Base-by-base conservation (phyloP, 163 green algal genomes). In the Coccomyxa subellipsoidea region DNA sequence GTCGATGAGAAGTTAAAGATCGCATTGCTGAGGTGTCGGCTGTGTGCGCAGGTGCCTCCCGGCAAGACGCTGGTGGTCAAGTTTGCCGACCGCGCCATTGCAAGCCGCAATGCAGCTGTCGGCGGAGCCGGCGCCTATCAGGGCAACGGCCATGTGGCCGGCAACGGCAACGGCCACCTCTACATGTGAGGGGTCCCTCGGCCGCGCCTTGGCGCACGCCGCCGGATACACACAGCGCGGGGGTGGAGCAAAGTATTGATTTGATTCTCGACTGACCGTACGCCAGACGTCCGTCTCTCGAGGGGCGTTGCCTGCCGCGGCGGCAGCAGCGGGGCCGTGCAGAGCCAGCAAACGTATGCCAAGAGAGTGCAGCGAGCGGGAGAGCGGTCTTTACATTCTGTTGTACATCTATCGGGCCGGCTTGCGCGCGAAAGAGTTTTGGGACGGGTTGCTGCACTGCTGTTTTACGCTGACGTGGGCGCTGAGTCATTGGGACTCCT, bases 21-120 rank as follows among this genome's bases (percentile, higher is more conserved):
- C 59, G 21, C 8, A 12, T n/a, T n/a, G n/a, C n/a, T n/a, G n/a
- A n/a, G n/a, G n/a, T n/a, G 59, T 36, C 7, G 9, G 59, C 59
- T 8, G 10, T 34, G 25, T 73, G 25, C 32, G 10, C 84, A 80
- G 37, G 90, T 93, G 76, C 79, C 83, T 8, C 81, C 84, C 21
- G 85, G 82, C 77, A 93, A 93, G 70, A 82, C 87, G 4, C 85
- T 97, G 25, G 92, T 94, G 40, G 92, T 97, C 81, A 94, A 94
- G 86, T 96, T 91, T 84, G 92, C 92, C 5, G 89, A 93, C 81
- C 82, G 82, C 37, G 84, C 83, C 29, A 76, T 79, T 40, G 54
- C 83, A 7, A 69, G 77, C 72, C 83, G 83, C 72, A 38, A 34
- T n/a, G 40, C 32, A 31, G 40, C 77, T 10, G 37, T 23, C 37